Percentiles rank a stretch among this genome's conserved stretches.
phyloP scores from a whole-genome alignment of 1,139 yeast genomes.

The Citeromyces hawaiiensis region DNA sequence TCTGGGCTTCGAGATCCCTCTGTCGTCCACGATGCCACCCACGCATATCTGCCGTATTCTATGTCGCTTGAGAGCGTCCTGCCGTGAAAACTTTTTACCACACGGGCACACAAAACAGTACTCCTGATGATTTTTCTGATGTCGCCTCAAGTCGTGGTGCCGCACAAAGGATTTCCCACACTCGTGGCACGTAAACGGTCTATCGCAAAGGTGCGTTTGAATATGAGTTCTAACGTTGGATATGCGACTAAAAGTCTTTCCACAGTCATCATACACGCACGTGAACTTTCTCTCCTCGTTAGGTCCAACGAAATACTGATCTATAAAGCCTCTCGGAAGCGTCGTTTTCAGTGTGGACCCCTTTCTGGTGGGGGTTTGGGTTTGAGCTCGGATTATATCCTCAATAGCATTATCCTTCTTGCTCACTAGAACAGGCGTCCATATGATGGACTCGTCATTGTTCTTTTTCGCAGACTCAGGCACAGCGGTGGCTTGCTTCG shows the following conservation, averaged over 20 bases:
- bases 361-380: constrained; percentile 19
- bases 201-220: constrained; percentile 89
- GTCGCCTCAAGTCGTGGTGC: constrained; percentile 89
- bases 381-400: constrained; percentile 14
- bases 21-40: constrained; percentile 43
- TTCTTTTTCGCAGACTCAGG: neutral
- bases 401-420: constrained; percentile 22
- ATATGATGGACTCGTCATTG: constrained; percentile 8
- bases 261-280: constrained; percentile 71
- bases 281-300: constrained; percentile 53
- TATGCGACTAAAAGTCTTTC: constrained; percentile 73
- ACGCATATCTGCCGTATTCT: constrained; percentile 63
- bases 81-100: constrained; percentile 82
- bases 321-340: constrained; percentile 83
- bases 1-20: constrained; percentile 5
- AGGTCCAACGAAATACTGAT: constrained; percentile 72
- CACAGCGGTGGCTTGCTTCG: neutral
- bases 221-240: constrained; percentile 95
- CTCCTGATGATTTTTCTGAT: constrained; percentile 76
- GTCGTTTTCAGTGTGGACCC: constrained; percentile 52
- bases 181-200: constrained; percentile 64
- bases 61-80: constrained; percentile 82
- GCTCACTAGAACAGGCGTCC: constrained; percentile 39
- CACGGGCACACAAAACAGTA: constrained; percentile 73
- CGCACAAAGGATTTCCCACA: constrained; percentile 62